Conservation (phyloP, 768 basidiomycete genomes). For the Amanita muscaria region DNA sequence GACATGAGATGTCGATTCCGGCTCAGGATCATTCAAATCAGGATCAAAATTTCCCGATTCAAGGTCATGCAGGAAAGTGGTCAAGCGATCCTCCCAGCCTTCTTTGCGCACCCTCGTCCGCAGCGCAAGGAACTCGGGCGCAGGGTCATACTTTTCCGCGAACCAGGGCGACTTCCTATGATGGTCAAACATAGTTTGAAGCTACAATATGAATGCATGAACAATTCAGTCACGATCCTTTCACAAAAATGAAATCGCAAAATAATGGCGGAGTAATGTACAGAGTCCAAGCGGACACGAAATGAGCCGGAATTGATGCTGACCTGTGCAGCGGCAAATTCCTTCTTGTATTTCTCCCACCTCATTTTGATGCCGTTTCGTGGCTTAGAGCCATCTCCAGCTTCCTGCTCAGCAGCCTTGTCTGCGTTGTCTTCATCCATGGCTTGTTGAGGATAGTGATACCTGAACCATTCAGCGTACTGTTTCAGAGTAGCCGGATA, state of each 20-base stretch:
- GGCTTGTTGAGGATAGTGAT: slow-evolving; percentile 64
- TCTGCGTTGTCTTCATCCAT: slow-evolving; percentile 77
- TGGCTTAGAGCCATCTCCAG: slow-evolving; percentile 74
- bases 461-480: slow-evolving; percentile 85
- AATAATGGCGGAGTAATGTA: slow-evolving; percentile 18
- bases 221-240: slow-evolving; percentile 23
- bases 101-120: slow-evolving; percentile 75
- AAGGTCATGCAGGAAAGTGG: slow-evolving; percentile 69
- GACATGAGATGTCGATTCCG: slow-evolving; percentile 37
- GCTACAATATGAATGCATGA: slow-evolving; percentile 48
- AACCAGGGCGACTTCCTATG: slow-evolving; percentile 97
- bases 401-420: slow-evolving; percentile 78
- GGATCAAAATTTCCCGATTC: slow-evolving; percentile 83
- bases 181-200: slow-evolving; percentile 92
- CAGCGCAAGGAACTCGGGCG: slow-evolving; percentile 58
- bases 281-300: slow-evolving; percentile 18
- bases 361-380: slow-evolving; percentile 74
- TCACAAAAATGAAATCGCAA: slow-evolving; percentile 14
- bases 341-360: slow-evolving; percentile 94
- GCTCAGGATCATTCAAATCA: slow-evolving; percentile 54
- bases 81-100: slow-evolving; percentile 72
- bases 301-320: slow-evolving; percentile 26
- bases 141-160: slow-evolving; percentile 87
- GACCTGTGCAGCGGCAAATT: slow-evolving; percentile 82
- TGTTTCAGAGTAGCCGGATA: slow-evolving; percentile 77